Conservation (phyloP, 495 filamentous ascomycete genomes). For the Platismatia glauca region DNA sequence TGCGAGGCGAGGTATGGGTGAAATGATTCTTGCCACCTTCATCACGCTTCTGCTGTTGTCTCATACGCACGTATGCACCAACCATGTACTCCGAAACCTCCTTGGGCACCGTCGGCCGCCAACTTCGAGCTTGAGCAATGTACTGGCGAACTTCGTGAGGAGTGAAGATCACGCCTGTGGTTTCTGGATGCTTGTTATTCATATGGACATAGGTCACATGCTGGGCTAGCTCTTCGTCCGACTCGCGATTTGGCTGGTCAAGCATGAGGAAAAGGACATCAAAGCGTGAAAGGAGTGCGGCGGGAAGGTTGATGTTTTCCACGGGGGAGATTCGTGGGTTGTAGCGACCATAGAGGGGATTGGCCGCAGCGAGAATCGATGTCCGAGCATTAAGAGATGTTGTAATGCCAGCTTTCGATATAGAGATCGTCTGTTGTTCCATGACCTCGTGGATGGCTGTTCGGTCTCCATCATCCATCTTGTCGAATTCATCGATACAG, state of each 20-base stretch:
- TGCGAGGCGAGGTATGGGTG: conserved; percentile 85
- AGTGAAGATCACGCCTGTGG: conserved; percentile 62
- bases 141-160: conserved; percentile 92
- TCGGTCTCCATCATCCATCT: conserved; percentile 90
- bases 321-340: conserved; percentile 94
- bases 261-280: conserved; percentile 95
- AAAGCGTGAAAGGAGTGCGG: conserved; percentile 90
- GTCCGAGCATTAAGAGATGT: conserved; percentile 94
- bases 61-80: conserved; percentile 87
- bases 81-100: conserved; percentile 89
- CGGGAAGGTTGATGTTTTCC: conserved; percentile 97
- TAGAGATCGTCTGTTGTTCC: conserved; percentile 98
- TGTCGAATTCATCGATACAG: no score
- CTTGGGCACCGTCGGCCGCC: conserved; percentile 74
- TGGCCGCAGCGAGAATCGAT: conserved; percentile 94
- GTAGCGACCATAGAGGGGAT: conserved; percentile 95
- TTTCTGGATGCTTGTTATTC: conserved; percentile 86
- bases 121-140: conserved; percentile 83
- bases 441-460: conserved; percentile 99
- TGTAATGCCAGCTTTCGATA: conserved; percentile 95
- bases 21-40: conserved; percentile 85
- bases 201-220: conserved; percentile 98
- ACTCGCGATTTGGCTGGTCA: conserved; percentile 79
- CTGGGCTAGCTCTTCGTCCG: conserved; percentile 84
- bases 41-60: conserved; percentile 77